Evolutionary conservation across 495 filamentous ascomycete species (phyloP), one percentile per base, ranked within the genome.

Genomic region (Rhizodiscina lignyota): DNA sequence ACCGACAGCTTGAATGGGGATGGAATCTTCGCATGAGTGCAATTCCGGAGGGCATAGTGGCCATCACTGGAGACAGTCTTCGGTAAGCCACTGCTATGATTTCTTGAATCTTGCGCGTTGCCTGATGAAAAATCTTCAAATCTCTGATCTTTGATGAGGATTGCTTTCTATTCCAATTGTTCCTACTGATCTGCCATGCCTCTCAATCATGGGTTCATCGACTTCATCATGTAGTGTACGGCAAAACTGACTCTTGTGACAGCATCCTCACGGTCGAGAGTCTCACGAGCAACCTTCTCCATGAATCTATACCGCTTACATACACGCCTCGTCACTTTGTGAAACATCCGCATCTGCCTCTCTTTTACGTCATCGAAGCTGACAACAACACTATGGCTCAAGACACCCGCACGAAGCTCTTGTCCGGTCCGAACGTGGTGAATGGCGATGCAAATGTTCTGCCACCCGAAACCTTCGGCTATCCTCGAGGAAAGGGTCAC

Each of bases 11-110:
- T 4, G 84, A 92, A 49, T 93, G 82, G 64, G 87, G 81, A 16
- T 92, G 85, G 77, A 93, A 80, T 45, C 94, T 99, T 46, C 89
- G 79, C 47, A 93, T 83, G 47, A 83, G 93, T 56, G 78, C 89
- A 48, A 91, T 84, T 43, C 65, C 75, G 11, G 85, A 93, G 56
- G 87, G 89, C 17, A 86, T 99, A 78, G 86, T 96, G 23, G 86
- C 85, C 35, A 87, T 99, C 35, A 81, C 93, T 55, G 83, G 75
- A 19, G 74, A 85, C 49, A 91, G 80, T 53, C 63, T 99, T 15
- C 64, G 83, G 84, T 91, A 70, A 55, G 82, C 73, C 44, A 43
- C 20, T 34, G 32, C 26, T 43, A 18, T 34, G 26, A 35, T 44
- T 48, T 48, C 52, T 57, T 47, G 13, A 20, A 42, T 38, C 39